These are phyloP conservation scores for Magnolia sinica DNA, from an alignment of 164 flowering plant genomes.

Conservation along the genomic window DNA sequence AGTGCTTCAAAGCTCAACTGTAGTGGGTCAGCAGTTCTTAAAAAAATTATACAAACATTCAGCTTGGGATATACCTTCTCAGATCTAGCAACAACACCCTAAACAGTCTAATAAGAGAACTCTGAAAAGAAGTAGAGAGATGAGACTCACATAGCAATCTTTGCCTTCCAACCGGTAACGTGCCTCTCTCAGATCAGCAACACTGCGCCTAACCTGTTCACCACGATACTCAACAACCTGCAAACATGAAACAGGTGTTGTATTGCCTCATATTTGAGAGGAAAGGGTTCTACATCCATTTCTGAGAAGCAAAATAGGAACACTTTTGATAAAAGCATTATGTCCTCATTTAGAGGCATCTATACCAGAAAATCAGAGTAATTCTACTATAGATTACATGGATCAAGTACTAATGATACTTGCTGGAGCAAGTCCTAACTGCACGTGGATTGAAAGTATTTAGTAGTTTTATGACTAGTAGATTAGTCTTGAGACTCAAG, in stretches of 20 bases:
- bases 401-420: too few species aligned
- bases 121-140: background rate
- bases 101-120: background rate
- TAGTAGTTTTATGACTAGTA: too few species aligned
- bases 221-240: constrained; percentile 52
- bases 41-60: too few species aligned
- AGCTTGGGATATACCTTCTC: background rate
- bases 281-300: background rate
- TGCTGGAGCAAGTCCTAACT: too few species aligned
- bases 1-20: too few species aligned
- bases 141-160: constrained; percentile 85
- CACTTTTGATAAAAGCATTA: too few species aligned
- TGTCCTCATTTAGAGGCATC: too few species aligned
- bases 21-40: too few species aligned
- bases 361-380: too few species aligned
- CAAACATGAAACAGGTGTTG: background rate
- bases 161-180: constrained; percentile 68
- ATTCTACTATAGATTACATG: too few species aligned
- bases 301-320: background rate
- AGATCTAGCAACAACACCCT: background rate
- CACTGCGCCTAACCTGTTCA: constrained; percentile 81
- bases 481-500: too few species aligned
- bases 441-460: too few species aligned
- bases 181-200: constrained; percentile 80
- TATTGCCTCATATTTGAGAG: background rate